Percentiles rank a stretch among this genome's conserved stretches.
These are phyloP conservation scores for Fomitiporia mediterranea DNA, from an alignment of 1,284 basidiomycete genomes.

Conservation along the genomic window DNA sequence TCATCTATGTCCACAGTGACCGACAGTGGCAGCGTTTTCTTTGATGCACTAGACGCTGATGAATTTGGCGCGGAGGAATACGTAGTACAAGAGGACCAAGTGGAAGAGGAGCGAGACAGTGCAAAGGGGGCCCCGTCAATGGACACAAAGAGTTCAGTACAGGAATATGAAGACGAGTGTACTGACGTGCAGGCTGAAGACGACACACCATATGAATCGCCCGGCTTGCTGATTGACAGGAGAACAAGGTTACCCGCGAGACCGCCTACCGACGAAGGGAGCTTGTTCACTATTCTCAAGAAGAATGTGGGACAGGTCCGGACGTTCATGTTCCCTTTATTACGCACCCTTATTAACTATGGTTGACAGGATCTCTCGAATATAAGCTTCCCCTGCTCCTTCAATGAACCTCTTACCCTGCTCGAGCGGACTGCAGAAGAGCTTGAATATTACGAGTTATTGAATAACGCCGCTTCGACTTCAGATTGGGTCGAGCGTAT, in stretches of 20 bases:
- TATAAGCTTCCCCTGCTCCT: conserved; percentile 80
- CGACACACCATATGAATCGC: conserved; percentile 21
- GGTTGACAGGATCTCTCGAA: conserved; percentile 72
- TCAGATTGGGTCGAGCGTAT: conserved; percentile 69
- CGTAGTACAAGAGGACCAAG: conserved; percentile 43
- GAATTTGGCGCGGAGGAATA: conserved; percentile 64
- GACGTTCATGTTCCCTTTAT: background rate
- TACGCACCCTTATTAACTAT: background rate
- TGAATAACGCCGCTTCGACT: conserved; percentile 61
- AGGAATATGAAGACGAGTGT: conserved; percentile 15
- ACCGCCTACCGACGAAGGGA: conserved; percentile 79
- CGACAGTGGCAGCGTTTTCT: conserved; percentile 60
- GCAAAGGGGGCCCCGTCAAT: conserved; percentile 23
- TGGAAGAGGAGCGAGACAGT: conserved; percentile 26
- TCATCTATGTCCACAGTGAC: conserved; percentile 47
- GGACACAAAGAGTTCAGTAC: conserved; percentile 4
- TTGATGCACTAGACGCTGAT: conserved; percentile 55
- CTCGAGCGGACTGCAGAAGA: conserved; percentile 81
- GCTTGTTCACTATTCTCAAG: conserved; percentile 80
- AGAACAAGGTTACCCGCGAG: conserved; percentile 63
- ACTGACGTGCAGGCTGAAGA: conserved; percentile 24
- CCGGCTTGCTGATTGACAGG: conserved; percentile 35
- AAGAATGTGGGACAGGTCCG: conserved; percentile 89
- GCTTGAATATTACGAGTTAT: conserved; percentile 71
- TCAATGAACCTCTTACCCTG: conserved; percentile 84